Evolutionary conservation across 805 yeast species (phyloP).

Genomic region (Saccharomyces kudriavzevii): DNA sequence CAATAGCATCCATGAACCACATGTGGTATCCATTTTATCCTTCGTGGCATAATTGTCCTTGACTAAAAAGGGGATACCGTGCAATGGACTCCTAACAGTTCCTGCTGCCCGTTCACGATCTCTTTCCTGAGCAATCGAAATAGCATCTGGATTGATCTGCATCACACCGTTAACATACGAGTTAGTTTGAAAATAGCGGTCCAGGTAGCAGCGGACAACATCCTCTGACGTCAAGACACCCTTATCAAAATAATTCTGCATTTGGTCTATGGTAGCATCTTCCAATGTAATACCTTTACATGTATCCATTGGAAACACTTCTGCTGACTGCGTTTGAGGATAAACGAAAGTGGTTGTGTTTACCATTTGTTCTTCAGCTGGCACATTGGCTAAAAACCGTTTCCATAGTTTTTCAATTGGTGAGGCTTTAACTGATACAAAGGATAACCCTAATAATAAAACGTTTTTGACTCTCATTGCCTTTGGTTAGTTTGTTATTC

Average conservation of each 20-base stretch:
- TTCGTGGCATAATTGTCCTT: constrained; percentile 27
- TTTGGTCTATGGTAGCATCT: constrained; percentile 27
- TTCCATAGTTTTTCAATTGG: neutral
- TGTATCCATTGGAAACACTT: constrained; percentile 16
- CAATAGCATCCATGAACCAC: constrained; percentile 21
- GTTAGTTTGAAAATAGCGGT: constrained; percentile 21
- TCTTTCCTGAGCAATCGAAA: constrained; percentile 18
- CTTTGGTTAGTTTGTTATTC: neutral
- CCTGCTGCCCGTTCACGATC: constrained; percentile 23
- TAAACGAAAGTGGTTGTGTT: constrained; percentile 8
- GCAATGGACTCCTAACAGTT: constrained; percentile 21
- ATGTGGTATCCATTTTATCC: constrained; percentile 22
- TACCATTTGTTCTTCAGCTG: constrained; percentile 3
- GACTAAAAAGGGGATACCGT: constrained; percentile 27
- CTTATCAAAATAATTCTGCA: constrained; percentile 18
- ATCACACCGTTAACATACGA: constrained; percentile 18
- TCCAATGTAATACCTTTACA: constrained; percentile 24
- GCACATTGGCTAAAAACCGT: neutral
- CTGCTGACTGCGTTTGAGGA: constrained; percentile 8
- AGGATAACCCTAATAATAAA: neutral
- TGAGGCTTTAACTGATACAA: neutral
- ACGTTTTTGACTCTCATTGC: neutral
- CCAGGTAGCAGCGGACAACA: constrained; percentile 19
- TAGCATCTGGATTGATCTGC: constrained; percentile 23
- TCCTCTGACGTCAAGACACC: constrained; percentile 20